Base-by-base conservation (phyloP, 768 basidiomycete genomes). In the Rhodotorula taiwanensis region DNA sequence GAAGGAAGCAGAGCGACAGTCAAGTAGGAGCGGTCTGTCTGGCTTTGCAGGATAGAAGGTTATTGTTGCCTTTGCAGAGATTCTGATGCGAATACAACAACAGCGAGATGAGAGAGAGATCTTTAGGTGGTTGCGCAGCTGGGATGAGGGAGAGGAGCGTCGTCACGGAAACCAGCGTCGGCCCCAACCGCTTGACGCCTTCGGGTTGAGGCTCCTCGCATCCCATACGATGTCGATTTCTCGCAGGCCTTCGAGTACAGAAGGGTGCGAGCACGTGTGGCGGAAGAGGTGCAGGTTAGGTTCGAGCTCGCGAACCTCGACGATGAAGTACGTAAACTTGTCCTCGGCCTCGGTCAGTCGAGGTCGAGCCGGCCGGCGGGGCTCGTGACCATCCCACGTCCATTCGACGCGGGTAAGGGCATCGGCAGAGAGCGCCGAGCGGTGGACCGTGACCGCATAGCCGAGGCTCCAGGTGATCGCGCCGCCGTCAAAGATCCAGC, bases 401-500 rank as follows among this genome's bases (percentile, higher is more conserved):
- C 55, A 52, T 39, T 69, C 67, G 23, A 34, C n/a, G 33, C 43
- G 23, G 15, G 36, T 18, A 28, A 64, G 43, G 25, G 53, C 59
- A 1, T 55, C 62, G 7, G 43, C 33, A 1, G 21, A 2, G 27
- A 64, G 31, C 30, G 54, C 25, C 9, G 61, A 41, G 41, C 55
- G 58, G 44, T 69, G 47, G 9, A 69, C 18, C 3, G 58, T 62
- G 30, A 69, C 61, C 25, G 52, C 44, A 49, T 65, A 60, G 2
- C 68, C 68, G 27, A 60, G 52, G 0, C 49, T 48, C 44, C 55
- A 42, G 8, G 42, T 33, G 20, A 62, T 50, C 13, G 31, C 13
- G 21, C 68, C 68, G 20, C 51, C 52, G 36, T 69, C 68, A 41
- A 69, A 69, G 36, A 69, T 16, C 56, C 58, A 69, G 1, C 68